Conservation (phyloP, 2,329 filamentous ascomycete genomes). For the Shiraia bambusicola region DNA sequence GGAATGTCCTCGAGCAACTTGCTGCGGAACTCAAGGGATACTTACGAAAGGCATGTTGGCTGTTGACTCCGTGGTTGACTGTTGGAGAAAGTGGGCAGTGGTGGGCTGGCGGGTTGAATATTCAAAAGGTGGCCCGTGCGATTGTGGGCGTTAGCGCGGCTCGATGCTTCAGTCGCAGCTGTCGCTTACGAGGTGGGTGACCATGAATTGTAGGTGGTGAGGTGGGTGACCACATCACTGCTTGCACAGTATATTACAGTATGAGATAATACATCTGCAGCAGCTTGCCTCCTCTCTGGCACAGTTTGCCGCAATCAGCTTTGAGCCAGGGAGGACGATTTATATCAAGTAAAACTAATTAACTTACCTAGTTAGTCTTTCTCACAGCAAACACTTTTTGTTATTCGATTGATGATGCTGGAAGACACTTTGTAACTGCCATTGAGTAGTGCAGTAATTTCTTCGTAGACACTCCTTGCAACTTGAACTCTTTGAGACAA, state of each 20-base stretch:
- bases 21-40: slow-evolving; percentile 28
- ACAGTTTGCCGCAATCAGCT: too few relatives aligned
- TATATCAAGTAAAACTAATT: too few relatives aligned
- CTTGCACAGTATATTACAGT: too few relatives aligned
- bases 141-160: slow-evolving; percentile 15
- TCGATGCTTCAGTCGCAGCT: slow-evolving; percentile 9
- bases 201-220: slow-evolving; percentile 8
- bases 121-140: slow-evolving; percentile 12
- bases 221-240: slow-evolving; percentile 2
- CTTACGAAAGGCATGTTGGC: slow-evolving; percentile 54
- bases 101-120: slow-evolving; percentile 3
- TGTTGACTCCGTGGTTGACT: slow-evolving; percentile 31
- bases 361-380: too few relatives aligned
- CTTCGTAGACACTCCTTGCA: too few relatives aligned
- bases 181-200: slow-evolving; percentile 25
- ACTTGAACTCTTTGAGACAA: too few relatives aligned
- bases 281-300: too few relatives aligned
- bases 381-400: too few relatives aligned
- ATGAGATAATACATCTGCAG: background rate
- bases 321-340: too few relatives aligned
- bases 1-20: slow-evolving; percentile 11
- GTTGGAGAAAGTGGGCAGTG: slow-evolving; percentile 25
- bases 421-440: too few relatives aligned
- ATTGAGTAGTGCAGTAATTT: too few relatives aligned
- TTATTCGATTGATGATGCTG: too few relatives aligned